Evolutionary conservation across 1,284 basidiomycete genomes (phyloP), one percentile per base, ranked within the genome.

Genomic region (Rhodotorula mucilaginosa): DNA sequence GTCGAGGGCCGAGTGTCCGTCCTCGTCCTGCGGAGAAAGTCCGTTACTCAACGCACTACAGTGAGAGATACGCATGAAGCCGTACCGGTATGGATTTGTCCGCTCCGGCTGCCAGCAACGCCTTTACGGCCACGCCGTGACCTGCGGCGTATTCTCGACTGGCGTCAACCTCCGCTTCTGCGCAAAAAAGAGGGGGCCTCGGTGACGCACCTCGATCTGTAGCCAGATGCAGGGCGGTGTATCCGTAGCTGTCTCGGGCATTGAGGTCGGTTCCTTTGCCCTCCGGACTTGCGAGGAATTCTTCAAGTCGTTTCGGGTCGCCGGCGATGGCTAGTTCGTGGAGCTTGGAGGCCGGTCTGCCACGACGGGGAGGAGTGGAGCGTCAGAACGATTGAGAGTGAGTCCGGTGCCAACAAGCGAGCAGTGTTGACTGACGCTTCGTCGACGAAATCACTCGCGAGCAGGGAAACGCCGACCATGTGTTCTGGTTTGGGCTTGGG

Each of bases 191-290:
- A 44, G 39, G 8, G 39, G 39, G 39, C 3, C 31, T 56, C 31
- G 47, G 12, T 10, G 51, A 34, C 70, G 29, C 26, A 75, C 74
- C 93, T 79, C 93, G 84, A 79, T 96, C 93, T 26, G 88, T 87
- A 1, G 93, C 92, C 0, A 95, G 84, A 78, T 96, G 93, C 34
- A 96, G 80, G 19, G 92, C 85, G 0, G 92, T 90, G 79, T 91
- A 93, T 48, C 90, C 92, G 91, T 94, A 79, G 5, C 74, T 62
- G 67, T 46, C 51, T 59, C 65, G n/a, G 68, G 88, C 88, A 56
- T 79, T 79, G 34, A 80, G 80, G 76, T 88, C 81, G 68, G 88
- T 68, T 58, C 84, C 81, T 13, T 78, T 61, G 2, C 80, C 80
- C 0, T 85, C 80, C 59, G 84, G 78, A 1, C 78, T 76, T 16